Conservation (phyloP, 2,329 filamentous ascomycete species). For the Aureobasidium leucospermi region DNA sequence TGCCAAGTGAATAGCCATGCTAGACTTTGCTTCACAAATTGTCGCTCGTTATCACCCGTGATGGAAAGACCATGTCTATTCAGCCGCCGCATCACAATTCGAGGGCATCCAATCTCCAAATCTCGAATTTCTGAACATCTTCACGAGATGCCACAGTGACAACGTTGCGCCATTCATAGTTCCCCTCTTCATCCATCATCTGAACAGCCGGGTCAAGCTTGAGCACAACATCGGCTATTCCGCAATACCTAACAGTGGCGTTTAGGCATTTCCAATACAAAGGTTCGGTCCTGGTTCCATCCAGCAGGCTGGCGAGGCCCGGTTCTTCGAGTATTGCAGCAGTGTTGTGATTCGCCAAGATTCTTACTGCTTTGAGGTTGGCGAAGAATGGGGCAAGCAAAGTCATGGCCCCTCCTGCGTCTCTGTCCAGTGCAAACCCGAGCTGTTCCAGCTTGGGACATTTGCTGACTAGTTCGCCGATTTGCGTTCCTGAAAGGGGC, state of each 20-base stretch:
- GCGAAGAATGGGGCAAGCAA: slow-evolving; percentile 31
- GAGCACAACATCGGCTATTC: slow-evolving; percentile 33
- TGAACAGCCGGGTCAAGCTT: slow-evolving; percentile 25
- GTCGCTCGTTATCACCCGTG: too few species aligned
- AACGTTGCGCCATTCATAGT: slow-evolving; percentile 19
- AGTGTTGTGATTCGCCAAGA: slow-evolving; percentile 28
- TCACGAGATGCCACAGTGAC: slow-evolving; percentile 28
- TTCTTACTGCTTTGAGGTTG: slow-evolving; percentile 34
- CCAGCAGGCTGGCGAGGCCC: slow-evolving; percentile 4
- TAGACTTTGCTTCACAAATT: too few species aligned
- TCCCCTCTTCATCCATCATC: slow-evolving; percentile 20
- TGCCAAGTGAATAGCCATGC: too few species aligned
- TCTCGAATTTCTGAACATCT: slow-evolving; percentile 35
- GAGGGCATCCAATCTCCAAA: slow-evolving; percentile 38
- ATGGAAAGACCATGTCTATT: not conserved
- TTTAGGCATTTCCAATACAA: slow-evolving; percentile 28
- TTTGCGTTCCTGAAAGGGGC: slow-evolving; percentile 41
- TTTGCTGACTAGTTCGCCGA: slow-evolving; percentile 45
- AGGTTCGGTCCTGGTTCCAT: slow-evolving; percentile 28
- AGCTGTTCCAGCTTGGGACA: slow-evolving; percentile 55
- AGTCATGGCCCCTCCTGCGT: slow-evolving; percentile 26
- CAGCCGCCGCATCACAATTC: slow-evolving; percentile 15
- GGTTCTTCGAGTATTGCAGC: slow-evolving; percentile 20
- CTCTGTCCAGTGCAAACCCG: slow-evolving; percentile 50
- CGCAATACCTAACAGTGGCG: slow-evolving; percentile 29